Base-by-base conservation (phyloP, 202 grass and related monocot genomes). In the Schoenoplectus tabernaemontani region DNA sequence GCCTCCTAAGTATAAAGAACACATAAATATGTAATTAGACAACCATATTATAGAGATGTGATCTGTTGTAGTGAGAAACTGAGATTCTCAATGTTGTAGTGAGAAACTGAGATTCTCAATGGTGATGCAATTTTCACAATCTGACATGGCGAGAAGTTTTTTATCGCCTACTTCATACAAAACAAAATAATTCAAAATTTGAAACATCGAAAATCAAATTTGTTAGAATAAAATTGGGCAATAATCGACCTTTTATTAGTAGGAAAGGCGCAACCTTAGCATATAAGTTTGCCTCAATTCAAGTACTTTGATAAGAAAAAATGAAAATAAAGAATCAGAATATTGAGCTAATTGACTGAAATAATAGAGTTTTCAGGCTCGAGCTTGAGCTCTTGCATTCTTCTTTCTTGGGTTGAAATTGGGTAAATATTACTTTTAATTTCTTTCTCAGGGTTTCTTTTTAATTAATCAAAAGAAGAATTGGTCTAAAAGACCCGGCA, bases 101-200 rank as follows among this genome's bases (percentile, higher is more conserved):
- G 28, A 28, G 28, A 28, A 79, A 80, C 87, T 82, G 82, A 98
- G 84, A 89, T 98, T 87, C 82, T 98, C 86, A 41, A 98, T 56
- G 89, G 91, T 16, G 91, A 90, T 71, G 95, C 89, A 78, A 86
- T 90, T 79, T 92, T 94, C 34, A 88, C 86, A 71, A 94, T 85
- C 84, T 98, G 91, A 15, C 58, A 88, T 7, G 95, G 86, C 0
- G 89, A 94, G 12, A 89, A 78, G 86, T 92, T 94, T 84, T 94
- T 98, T 86, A 98, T 75, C 9, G 28, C 89, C 95, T 98, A 75
- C 41, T 77, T 36, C 5, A 12, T 23, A 0, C 10, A 69, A 69
- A 44, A 69, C 9, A 28, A 28, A 43, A 6, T 23, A 69, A 4
- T 69, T 28, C 28, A 28, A 28, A 28, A 28, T 28, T 28, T 28